Evolutionary conservation across 1,139 yeast genomes (phyloP).

Genomic region (Magnusiomyces tetraspermus): DNA sequence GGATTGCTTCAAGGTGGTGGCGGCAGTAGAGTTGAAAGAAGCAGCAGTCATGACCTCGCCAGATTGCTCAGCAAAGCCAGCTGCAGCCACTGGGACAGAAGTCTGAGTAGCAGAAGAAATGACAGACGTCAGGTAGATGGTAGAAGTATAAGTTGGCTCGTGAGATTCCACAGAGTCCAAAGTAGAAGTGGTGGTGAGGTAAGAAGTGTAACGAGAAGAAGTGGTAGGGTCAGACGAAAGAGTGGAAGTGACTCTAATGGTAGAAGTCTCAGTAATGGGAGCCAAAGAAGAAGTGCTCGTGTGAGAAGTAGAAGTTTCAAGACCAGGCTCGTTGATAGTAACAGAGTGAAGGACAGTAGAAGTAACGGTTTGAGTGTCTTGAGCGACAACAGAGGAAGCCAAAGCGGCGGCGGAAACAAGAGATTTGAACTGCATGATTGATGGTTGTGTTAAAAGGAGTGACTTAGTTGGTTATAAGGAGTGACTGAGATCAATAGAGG

Average conservation of each 20-base stretch:
- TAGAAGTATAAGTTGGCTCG: background rate
- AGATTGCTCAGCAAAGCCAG: no score
- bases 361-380: background rate
- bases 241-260: background rate
- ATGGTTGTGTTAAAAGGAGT: background rate
- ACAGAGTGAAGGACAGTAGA: background rate
- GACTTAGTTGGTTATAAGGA: background rate
- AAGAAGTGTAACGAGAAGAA: background rate
- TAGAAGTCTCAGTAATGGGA: background rate
- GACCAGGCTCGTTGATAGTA: background rate
- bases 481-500: background rate
- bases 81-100: no score
- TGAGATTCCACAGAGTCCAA: background rate
- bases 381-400: background rate
- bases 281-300: background rate
- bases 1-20: no score
- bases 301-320: background rate
- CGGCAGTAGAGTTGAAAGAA: no score
- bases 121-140: slow-evolving; percentile 5
- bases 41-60: no score
- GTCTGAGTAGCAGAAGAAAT: no score
- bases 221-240: background rate
- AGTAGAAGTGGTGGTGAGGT: background rate
- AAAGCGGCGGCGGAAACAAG: background rate
- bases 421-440: background rate